Evolutionary conservation across 352 stramenopile genomes (phyloP), one percentile per base, ranked within the genome.

Genomic region (Phytophthora idaei): DNA sequence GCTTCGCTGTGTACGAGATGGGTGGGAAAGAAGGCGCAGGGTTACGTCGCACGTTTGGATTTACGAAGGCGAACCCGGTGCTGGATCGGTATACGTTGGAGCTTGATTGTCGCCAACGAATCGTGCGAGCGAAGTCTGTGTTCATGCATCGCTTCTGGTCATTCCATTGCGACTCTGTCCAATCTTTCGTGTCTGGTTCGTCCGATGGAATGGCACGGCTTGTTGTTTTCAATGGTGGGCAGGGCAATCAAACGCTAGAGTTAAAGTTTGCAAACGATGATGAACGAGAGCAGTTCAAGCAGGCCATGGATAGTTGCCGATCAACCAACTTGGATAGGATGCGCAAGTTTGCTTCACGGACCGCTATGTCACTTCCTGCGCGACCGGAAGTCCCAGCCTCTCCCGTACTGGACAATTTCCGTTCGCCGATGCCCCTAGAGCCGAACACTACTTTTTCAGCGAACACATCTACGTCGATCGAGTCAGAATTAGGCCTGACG

Each of bases 141-240:
- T 92, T 93, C 52, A 91, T 91, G 82, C 84, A 93, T 62, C 82
- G 83, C 9, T 90, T 84, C 49, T 93, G 83, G 79, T 87, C 80
- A 29, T 94, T 94, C 56, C 85, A 85, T 34, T 93, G 85, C 57
- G 81, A 92, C 34, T 77, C 76, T 0, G 80, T 95, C 3, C 72
- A 85, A 59, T 75, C 77, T 8, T 73, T 87, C 29, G 71, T 67
- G 8, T 74, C 70, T 60, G 74, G 76, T 5, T 76, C 75, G 27
- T 75, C 67, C 2, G 67, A 71, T 54, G 80, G 73, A 4, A 73
- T 77, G 51, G 84, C 79, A 6, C 71, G 69, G 15, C 62, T 90
- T 21, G 73, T 92, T 14, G 64, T 87, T 6, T 80, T 81, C 31
- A 88, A 86, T 57, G 74, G 74, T n/a, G 76, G 76, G 2, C 79